Conservation (phyloP, 2,329 filamentous ascomycete species). For the Thielaviopsis cerberus region DNA sequence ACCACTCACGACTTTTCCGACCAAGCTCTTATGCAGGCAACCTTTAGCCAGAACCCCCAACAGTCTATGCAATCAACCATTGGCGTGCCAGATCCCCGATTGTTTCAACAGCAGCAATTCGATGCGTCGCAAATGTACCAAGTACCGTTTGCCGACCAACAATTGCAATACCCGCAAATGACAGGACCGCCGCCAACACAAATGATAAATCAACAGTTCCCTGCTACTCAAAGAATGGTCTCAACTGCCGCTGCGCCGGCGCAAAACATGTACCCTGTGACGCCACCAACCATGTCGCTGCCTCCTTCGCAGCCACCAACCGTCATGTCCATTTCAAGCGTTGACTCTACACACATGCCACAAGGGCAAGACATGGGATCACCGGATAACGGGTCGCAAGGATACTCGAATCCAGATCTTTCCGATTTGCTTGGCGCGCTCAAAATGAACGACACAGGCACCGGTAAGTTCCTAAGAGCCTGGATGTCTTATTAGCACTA, state of each 20-base stretch:
- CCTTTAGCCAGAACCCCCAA: conserved; percentile 1
- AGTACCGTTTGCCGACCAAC: background rate
- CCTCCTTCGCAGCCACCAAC: background rate
- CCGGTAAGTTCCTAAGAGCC: conserved; percentile 37
- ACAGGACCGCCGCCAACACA: background rate
- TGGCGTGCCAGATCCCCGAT: conserved; percentile 16
- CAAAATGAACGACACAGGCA: conserved; percentile 70
- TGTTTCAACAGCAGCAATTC: conserved; percentile 18
- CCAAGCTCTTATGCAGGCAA: conserved; percentile 3
- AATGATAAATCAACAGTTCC: conserved; percentile 3
- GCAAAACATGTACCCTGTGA: conserved; percentile 8
- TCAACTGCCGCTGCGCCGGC: background rate
- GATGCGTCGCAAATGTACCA: background rate
- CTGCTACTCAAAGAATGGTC: background rate
- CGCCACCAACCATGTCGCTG: conserved; percentile 7
- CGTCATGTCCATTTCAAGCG: conserved; percentile 1
- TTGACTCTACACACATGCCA: conserved; percentile 3
- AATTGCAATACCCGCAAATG: conserved; percentile 1
- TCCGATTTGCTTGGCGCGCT: conserved; percentile 69
- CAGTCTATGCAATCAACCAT: background rate
- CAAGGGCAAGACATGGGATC: conserved; percentile 17
- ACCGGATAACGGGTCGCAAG: conserved; percentile 35
- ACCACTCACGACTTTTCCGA: background rate
- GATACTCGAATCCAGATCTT: conserved; percentile 53
- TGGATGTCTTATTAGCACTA: conserved; percentile 1